Conservation (phyloP, 2,329 filamentous ascomycete genomes). For the Aspergillus sp. region DNA sequence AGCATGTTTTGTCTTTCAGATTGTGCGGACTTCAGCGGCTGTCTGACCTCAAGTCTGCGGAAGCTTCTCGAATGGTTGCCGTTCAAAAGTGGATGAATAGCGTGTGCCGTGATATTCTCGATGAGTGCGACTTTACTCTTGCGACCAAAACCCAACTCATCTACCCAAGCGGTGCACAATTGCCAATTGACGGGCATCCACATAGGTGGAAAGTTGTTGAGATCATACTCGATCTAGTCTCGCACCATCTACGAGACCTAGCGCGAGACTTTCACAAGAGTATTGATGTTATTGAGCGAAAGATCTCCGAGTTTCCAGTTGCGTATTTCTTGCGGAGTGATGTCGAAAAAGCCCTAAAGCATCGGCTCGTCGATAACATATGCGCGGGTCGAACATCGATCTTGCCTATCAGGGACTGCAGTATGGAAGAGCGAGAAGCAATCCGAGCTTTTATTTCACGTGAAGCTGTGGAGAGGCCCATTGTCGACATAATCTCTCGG, state of each 20-base stretch:
- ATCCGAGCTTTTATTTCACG: slow-evolving; percentile 28
- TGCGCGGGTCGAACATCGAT: slow-evolving; percentile 22
- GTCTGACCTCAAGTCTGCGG: slow-evolving; percentile 36
- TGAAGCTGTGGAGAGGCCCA: slow-evolving; percentile 10
- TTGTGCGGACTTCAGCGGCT: slow-evolving; percentile 53
- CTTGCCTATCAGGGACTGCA: slow-evolving; percentile 15
- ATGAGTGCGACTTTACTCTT: slow-evolving; percentile 55
- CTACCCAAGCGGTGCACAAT: slow-evolving; percentile 47
- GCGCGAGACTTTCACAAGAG: slow-evolving; percentile 33
- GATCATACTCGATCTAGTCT: slow-evolving; percentile 34
- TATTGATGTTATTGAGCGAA: slow-evolving; percentile 42
- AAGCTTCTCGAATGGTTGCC: slow-evolving; percentile 43
- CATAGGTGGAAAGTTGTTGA: slow-evolving; percentile 45
- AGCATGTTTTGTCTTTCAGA: slow-evolving; percentile 58
- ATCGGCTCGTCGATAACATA: slow-evolving; percentile 36
- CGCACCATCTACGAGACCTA: slow-evolving; percentile 31
- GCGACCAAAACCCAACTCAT: slow-evolving; percentile 50
- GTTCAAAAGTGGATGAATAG: slow-evolving; percentile 45
- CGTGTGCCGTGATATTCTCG: slow-evolving; percentile 52
- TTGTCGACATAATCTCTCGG: slow-evolving; percentile 12
- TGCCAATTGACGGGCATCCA: slow-evolving; percentile 46
- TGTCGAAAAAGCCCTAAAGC: slow-evolving; percentile 40
- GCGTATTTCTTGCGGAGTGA: slow-evolving; percentile 48
- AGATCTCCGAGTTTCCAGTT: slow-evolving; percentile 44
- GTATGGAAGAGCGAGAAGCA: slow-evolving; percentile 11